Base-by-base conservation (phyloP, 2,329 filamentous ascomycete species). In the Elsinoe australis region DNA sequence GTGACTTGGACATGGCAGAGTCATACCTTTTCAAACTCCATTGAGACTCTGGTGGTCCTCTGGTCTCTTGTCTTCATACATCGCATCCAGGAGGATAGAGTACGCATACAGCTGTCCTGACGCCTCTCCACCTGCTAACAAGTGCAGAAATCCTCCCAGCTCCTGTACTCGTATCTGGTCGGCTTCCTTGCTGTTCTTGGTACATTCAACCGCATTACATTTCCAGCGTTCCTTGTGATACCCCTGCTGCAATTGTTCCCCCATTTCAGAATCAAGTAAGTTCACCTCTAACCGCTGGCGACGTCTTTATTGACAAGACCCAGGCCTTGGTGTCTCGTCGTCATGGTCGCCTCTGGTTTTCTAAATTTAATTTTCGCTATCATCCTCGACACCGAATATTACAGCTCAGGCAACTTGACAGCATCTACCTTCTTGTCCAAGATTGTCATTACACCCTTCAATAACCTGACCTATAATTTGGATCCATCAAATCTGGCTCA, bases 1-100 rank as follows among this genome's bases (percentile, higher is more conserved):
- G 90, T 95, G 57, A 98, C 92, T 39, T 98, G 92, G 90, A 95
- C 90, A 35, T 95, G 90, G 69, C 92, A 98, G 68, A 92, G 87
- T 14, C 92, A 98, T 67, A 96, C 92, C 9, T 96, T 98, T 66
- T 96, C 90, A 54, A 98, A 98, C 68, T 94, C 90, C 53, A 78
- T 96, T 56, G 92, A 98, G 71, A 96, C 92, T 2, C 72, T 98
- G 57, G 76, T 90, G 44, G 88, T 98, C 45, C 79, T 87, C 47
- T 98, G 92, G 92, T 89, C 85, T 60, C 69, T 98, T 65, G 89
- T 96, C 39, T 70, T 98, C 64, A 89, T 95, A 53, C 81, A 86
- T 65, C 82, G 90, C 62, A 92, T 96, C 56, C 73, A 84, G 36
- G 81, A 83, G 55, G 80, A 83, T 59, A 85, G 83, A 69, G 87